phyloP scores from a whole-genome alignment of 1,284 basidiomycete species.

The Fomes fomentarius region DNA sequence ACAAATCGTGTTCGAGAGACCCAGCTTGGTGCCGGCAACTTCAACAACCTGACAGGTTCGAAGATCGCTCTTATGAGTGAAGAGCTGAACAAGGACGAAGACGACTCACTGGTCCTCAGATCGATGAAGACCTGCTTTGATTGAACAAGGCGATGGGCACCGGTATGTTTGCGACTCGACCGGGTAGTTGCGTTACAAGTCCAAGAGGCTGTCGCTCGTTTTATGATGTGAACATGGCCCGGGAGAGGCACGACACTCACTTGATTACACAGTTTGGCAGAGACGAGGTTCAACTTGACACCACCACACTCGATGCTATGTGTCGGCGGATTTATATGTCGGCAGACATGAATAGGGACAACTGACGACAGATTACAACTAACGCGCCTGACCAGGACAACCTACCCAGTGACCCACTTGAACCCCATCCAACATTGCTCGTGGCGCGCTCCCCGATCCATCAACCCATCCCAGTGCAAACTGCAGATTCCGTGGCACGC shows the following conservation, averaged over 20 bases:
- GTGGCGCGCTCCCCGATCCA: constrained; percentile 55
- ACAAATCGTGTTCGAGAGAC: constrained; percentile 67
- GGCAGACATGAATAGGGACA: not conserved
- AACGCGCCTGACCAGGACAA: constrained; percentile 68
- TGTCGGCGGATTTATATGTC: too few species aligned
- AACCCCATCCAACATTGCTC: constrained; percentile 54
- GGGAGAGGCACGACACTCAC: constrained; percentile 39
- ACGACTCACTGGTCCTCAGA: constrained; percentile 63
- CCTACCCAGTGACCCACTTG: constrained; percentile 54
- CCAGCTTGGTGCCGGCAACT: constrained; percentile 67
- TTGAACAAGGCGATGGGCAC: constrained; percentile 72
- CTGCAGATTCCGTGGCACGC: constrained; percentile 58
- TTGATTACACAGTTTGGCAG: constrained; percentile 71
- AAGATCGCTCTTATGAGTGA: not conserved
- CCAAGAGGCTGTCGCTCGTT: constrained; percentile 50
- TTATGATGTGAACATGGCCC: not conserved
- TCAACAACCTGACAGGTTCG: constrained; percentile 53
- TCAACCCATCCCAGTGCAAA: constrained; percentile 67
- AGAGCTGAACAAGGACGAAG: not conserved
- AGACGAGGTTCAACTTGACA: constrained; percentile 67
- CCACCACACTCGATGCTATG: constrained; percentile 68
- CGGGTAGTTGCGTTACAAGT: constrained; percentile 72
- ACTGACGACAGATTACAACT: too few species aligned
- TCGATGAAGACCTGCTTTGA: constrained; percentile 71
- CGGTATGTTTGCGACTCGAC: constrained; percentile 64